Evolutionary conservation across 2,329 filamentous ascomycete genomes (phyloP), one percentile per base, ranked within the genome.

Genomic region (Aspergillus tanneri): DNA sequence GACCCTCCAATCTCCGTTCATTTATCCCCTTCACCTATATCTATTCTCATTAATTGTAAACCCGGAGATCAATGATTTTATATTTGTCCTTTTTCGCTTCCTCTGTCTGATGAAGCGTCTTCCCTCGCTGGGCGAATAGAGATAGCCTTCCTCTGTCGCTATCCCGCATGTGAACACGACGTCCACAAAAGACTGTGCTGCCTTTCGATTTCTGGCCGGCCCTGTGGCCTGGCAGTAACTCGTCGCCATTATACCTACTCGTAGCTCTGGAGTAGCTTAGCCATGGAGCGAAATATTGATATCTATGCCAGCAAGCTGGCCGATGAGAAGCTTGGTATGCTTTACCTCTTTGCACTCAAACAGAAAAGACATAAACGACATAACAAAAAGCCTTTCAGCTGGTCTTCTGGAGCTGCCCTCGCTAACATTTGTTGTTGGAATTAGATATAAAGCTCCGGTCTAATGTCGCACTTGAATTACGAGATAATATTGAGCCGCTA

Each of bases 401-500:
- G n/a, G 11, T 37, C 4, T 11, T 25, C 9, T n/a, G 7, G 25
- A 32, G 22, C 6, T 39, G 25, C 5, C 21, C 9, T 42, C 49
- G 40, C 43, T 59, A 19, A 52, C 41, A 30, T n/a, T 43, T 11
- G 4, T 39, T 8, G 22, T 6, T 28, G n/a, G n/a, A 25, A 23
- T 30, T 59, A 96, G 93, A 97, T 75, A 74, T 86, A 49, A 89
- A 88, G 74, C 73, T 84, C 49, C 95, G 91, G 74, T 81, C 87
- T 53, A 88, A 90, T 62, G 84, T 90, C 55, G 90, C 92, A 53
- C 84, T 86, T 43, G 87, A 91, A 57, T 78, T 99, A 62, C 89
- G 93, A 67, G 95, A 99, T 72, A 90, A 82, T 62, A 85, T 97
- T 59, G 95, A 99, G 62, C 69, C 66, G 57, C 81, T 90, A 63